Conservation (phyloP, 192 early-diverging fungal genomes). For the Ramicandelaber brevisporus region DNA sequence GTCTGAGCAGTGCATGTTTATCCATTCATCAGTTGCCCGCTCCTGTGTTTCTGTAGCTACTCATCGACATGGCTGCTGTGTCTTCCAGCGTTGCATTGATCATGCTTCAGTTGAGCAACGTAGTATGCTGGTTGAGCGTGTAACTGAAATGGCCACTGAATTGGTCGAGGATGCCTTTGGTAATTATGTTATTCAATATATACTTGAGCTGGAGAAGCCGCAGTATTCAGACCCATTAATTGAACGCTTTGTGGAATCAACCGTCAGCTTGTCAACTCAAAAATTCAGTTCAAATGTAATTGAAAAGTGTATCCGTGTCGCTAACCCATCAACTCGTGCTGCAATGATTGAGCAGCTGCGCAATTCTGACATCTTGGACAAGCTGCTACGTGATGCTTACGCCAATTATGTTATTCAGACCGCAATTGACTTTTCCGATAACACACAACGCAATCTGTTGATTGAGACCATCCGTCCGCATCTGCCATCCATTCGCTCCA, state of each 20-base stretch:
- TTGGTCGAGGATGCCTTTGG: constrained; percentile 78
- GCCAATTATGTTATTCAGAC: constrained; percentile 86
- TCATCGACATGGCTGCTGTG: constrained; percentile 76
- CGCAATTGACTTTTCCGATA: constrained; percentile 55
- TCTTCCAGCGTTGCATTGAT: constrained; percentile 76
- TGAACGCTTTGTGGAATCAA: constrained; percentile 43
- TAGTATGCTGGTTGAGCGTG: constrained; percentile 45
- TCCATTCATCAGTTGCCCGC: constrained; percentile 52
- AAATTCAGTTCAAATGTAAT: constrained; percentile 85
- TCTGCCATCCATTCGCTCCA: constrained; percentile 55
- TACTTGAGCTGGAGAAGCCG: constrained; percentile 46
- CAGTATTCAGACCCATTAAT: constrained; percentile 44
- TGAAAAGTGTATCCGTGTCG: constrained; percentile 75
- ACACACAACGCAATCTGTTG: constrained; percentile 35
- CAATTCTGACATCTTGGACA: constrained; percentile 44
- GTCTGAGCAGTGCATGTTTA: constrained; percentile 62
- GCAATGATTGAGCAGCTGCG: constrained; percentile 49
- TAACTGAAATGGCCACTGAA: constrained; percentile 39
- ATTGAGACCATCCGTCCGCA: constrained; percentile 61
- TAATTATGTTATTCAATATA: constrained; percentile 85
- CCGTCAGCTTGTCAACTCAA: constrained; percentile 55
- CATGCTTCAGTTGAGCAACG: constrained; percentile 44
- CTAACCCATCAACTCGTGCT: constrained; percentile 38
- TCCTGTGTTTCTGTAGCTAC: constrained; percentile 68
- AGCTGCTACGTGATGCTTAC: constrained; percentile 59